A percentile compares a stretch with the other conserved stretches of the same genome.
phyloP scores from a whole-genome alignment of 768 basidiomycete genomes.

The Amanita rubescens region DNA sequence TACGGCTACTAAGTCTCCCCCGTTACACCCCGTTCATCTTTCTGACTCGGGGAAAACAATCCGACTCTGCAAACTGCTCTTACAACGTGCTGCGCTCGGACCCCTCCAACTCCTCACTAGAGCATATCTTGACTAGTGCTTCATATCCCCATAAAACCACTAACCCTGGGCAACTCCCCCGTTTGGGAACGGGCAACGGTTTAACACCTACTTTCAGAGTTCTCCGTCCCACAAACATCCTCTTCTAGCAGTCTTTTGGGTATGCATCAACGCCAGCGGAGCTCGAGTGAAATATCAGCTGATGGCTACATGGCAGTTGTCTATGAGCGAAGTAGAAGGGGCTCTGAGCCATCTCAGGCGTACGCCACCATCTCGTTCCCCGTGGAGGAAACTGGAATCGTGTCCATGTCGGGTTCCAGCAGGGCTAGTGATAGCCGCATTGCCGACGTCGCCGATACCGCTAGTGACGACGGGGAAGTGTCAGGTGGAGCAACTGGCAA shows the following conservation, averaged over 20 bases:
- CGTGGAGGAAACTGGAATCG: background rate
- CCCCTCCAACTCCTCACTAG: conserved; percentile 31
- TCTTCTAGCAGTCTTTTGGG: background rate
- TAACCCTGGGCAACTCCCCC: conserved; percentile 4
- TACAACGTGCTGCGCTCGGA: conserved; percentile 41
- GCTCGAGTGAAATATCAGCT: background rate
- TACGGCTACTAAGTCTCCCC: conserved; percentile 3
- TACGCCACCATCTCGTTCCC: conserved; percentile 6
- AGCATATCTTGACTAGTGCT: conserved; percentile 37
- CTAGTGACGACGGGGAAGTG: conserved; percentile 6
- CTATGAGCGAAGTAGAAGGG: conserved; percentile 1
- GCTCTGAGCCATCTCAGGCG: background rate
- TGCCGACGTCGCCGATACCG: background rate
- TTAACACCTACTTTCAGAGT: conserved; percentile 32
- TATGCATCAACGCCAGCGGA: conserved; percentile 5
- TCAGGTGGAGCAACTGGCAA: conserved; percentile 24
- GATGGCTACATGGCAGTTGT: background rate
- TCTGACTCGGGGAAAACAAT: background rate
- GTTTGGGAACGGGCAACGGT: conserved; percentile 23
- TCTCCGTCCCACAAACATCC: conserved; percentile 16
- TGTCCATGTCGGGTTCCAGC: background rate
- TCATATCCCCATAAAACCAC: conserved; percentile 23
- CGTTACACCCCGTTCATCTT: background rate
- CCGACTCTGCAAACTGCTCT: conserved; percentile 19
- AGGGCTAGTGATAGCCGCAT: background rate